Base-by-base conservation (phyloP, 2,329 filamentous ascomycete species). In the Sporothrix schenckii region DNA sequence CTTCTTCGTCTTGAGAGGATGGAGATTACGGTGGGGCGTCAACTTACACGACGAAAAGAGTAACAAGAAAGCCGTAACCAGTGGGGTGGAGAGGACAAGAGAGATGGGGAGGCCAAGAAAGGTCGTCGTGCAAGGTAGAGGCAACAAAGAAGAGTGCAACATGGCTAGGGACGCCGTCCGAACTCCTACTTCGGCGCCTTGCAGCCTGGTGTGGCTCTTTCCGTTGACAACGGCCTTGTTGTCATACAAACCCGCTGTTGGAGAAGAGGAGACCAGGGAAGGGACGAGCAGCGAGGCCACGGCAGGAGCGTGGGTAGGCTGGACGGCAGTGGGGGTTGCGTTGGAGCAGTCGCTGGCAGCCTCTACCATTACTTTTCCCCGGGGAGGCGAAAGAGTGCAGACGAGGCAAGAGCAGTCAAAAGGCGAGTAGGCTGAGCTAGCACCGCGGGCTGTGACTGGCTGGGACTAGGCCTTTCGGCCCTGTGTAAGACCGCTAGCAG, bases 161-260 rank as follows among this genome's bases (percentile, higher is more conserved):
- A 50, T 50, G 49, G 49, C 19, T 19, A 50, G 19, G 19, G 14
- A 39, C 27, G 61, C 41, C 24, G 61, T 66, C 27, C 27, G 41
- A 61, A 54, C 71, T 72, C 72, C 70, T 72, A 68, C 65, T 70
- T 72, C 70, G 70, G 72, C 70, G 68, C 44, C 66, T 71, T 44
- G 60, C 39, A 53, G 41, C 27, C 21, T 70, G 39, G 63, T 49
- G 47, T 63, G 39, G 58, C 21, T 30, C n/a, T n/a, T 41, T 61
- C 47, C 49, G 27, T 54, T 69, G 70, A 71, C 70, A 71, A 24
- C 41, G 44, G 53, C 44, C 53, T 56, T 71, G 61, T 49, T 69
- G 67, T 71, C 70, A 71, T 69, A 34, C 70, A 67, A 71, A 71
- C 27, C 10, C 50, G 16, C 34, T 41, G 54, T 30, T 53, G 58